phyloP scores from a whole-genome alignment of 177 flowering plant species.

The Vitis hybrid region DNA sequence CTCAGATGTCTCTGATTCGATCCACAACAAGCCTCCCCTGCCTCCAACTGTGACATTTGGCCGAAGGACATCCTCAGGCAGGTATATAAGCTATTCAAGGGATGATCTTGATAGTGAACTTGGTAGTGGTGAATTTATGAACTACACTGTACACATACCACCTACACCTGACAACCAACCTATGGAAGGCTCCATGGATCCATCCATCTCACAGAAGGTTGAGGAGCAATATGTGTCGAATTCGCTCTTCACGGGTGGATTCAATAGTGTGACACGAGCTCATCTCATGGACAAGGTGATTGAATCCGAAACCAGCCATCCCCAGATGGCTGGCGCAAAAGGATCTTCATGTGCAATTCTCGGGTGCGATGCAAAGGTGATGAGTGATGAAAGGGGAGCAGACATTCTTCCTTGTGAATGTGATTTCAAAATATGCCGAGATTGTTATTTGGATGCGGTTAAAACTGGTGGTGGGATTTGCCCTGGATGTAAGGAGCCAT shows the following conservation, averaged over 20 bases:
- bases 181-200: constrained; percentile 32
- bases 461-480: constrained; percentile 53
- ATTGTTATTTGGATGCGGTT: constrained; percentile 56
- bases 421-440: constrained; percentile 64
- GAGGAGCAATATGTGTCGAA: constrained; percentile 79
- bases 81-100: constrained; percentile 61
- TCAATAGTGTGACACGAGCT: constrained; percentile 60
- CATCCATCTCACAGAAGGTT: constrained; percentile 53
- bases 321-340: constrained; percentile 79
- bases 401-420: constrained; percentile 81
- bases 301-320: constrained; percentile 65
- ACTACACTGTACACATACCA: constrained; percentile 74
- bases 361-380: constrained; percentile 69
- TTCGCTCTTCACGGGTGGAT: constrained; percentile 75
- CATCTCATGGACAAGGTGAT: constrained; percentile 81
- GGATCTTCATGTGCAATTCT: constrained; percentile 68
- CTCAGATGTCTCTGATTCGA: constrained; percentile 38
- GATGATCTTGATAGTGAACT: constrained; percentile 75
- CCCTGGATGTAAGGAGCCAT: constrained; percentile 66
- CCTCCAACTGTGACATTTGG: constrained; percentile 59
- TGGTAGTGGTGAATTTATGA: constrained; percentile 45
- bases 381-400: constrained; percentile 68
- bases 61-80: constrained; percentile 63
- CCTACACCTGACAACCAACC: constrained; percentile 83
- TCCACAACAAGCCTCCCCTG: constrained; percentile 29